phyloP scores from a whole-genome alignment of 305 asterid genomes.

The Fraxinus baroniana region DNA sequence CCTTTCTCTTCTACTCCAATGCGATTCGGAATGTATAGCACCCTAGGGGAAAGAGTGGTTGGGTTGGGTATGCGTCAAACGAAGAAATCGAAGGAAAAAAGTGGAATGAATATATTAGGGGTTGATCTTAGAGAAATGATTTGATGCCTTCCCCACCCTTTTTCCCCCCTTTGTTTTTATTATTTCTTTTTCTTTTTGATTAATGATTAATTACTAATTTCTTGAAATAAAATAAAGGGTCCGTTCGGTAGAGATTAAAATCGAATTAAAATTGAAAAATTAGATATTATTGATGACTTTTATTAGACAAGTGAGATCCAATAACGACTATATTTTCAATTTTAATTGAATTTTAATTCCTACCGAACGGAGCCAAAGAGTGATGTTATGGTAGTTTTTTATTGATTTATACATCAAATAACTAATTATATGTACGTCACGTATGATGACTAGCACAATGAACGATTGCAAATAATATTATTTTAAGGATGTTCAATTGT shows the following conservation, averaged over 20 bases:
- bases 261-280: too few species aligned
- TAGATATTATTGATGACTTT: too few species aligned
- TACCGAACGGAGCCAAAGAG: too few species aligned
- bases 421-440: too few species aligned
- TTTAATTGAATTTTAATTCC: too few species aligned
- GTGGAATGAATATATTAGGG: background rate
- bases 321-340: too few species aligned
- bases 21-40: background rate
- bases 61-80: background rate
- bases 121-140: background rate
- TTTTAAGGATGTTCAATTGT: background rate
- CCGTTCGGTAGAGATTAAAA: too few species aligned
- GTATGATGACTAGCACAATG: too few species aligned
- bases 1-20: background rate
- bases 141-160: background rate
- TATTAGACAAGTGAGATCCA: too few species aligned
- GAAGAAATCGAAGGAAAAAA: background rate
- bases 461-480: too few species aligned
- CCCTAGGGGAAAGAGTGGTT: background rate
- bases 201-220: background rate
- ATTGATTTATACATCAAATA: too few species aligned
- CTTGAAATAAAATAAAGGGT: background rate
- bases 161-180: background rate
- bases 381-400: too few species aligned
- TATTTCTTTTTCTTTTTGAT: background rate